Conservation (phyloP, 2,329 filamentous ascomycete species). For the Alternaria atra region DNA sequence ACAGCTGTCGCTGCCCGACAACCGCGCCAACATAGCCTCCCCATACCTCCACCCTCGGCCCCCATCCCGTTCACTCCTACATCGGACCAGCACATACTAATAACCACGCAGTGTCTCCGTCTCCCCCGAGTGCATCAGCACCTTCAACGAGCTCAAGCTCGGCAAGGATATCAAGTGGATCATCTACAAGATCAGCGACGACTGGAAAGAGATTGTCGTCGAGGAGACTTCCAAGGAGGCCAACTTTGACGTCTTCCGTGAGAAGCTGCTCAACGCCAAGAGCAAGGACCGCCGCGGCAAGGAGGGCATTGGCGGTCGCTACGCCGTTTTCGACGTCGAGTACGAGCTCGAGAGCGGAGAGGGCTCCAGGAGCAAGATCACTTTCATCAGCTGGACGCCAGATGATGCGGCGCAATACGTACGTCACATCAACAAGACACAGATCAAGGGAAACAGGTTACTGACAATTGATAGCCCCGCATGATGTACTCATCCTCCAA, state of each 20-base stretch:
- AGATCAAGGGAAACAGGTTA: neutral
- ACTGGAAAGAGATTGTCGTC: slow-evolving; percentile 83
- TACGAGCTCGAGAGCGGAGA: slow-evolving; percentile 77
- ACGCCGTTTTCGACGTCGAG: slow-evolving; percentile 86
- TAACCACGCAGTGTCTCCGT: slow-evolving; percentile 70
- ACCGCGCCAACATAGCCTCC: slow-evolving; percentile 13
- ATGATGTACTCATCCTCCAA: slow-evolving; percentile 93
- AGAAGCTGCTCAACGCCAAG: slow-evolving; percentile 78
- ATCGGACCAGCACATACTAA: slow-evolving; percentile 24
- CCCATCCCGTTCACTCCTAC: neutral
- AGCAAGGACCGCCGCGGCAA: slow-evolving; percentile 73
- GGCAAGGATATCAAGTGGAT: slow-evolving; percentile 81
- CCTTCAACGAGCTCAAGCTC: slow-evolving; percentile 85
- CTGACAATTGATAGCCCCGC: slow-evolving; percentile 69
- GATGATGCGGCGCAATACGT: slow-evolving; percentile 82
- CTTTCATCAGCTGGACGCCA: slow-evolving; percentile 44
- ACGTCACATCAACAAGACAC: slow-evolving; percentile 46
- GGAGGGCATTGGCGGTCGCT: slow-evolving; percentile 72
- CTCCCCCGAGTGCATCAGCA: slow-evolving; percentile 71
- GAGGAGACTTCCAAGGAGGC: slow-evolving; percentile 73
- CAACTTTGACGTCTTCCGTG: slow-evolving; percentile 77
- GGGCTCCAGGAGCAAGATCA: slow-evolving; percentile 69
- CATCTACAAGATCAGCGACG: slow-evolving; percentile 86
- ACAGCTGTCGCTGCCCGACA: slow-evolving; percentile 25
- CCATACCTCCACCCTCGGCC: slow-evolving; percentile 11